These are phyloP conservation scores for Colletotrichum higginsianum DNA, from an alignment of 2,329 filamentous ascomycete genomes.

Conservation along the genomic window DNA sequence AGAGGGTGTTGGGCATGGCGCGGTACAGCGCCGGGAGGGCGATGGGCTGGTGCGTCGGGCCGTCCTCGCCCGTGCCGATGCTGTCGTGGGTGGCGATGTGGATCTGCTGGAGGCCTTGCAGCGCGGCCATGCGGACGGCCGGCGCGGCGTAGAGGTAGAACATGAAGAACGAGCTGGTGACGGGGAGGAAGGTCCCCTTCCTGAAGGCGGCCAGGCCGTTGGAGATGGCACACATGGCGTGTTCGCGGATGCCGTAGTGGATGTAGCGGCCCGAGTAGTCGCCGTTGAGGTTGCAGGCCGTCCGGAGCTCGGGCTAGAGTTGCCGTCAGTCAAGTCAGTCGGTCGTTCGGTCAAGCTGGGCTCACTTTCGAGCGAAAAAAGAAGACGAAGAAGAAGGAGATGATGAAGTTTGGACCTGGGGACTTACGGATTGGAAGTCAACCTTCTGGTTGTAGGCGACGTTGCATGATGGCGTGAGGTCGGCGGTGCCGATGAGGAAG, in stretches of 20 bases:
- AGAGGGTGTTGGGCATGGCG: constrained; percentile 73
- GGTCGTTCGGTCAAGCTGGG: too few species aligned
- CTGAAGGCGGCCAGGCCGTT: constrained; percentile 72
- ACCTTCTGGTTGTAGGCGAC: constrained; percentile 69
- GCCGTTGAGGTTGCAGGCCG: constrained; percentile 66
- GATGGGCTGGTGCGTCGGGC: constrained; percentile 74
- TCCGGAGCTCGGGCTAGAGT: constrained; percentile 53
- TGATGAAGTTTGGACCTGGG: too few species aligned
- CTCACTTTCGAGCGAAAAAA: too few species aligned
- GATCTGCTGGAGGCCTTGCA: constrained; percentile 68
- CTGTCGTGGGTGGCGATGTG: constrained; percentile 74
- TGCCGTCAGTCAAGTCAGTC: constrained; percentile 5
- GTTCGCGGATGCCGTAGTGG: constrained; percentile 73
- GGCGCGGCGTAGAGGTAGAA: constrained; percentile 64
- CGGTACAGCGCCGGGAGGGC: constrained; percentile 70
- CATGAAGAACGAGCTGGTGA: constrained; percentile 75
- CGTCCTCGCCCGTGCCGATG: constrained; percentile 72
- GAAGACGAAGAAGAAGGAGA: too few species aligned
- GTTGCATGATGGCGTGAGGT: constrained; percentile 66
- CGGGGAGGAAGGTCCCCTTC: constrained; percentile 67
- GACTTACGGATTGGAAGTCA: constrained; percentile 62
- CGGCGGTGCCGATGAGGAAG: constrained; percentile 68
- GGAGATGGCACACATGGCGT: constrained; percentile 71
- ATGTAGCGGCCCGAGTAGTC: constrained; percentile 69
- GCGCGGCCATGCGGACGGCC: constrained; percentile 52